Base-by-base conservation (phyloP, 163 green algal genomes). In the Volvox carteri region DNA sequence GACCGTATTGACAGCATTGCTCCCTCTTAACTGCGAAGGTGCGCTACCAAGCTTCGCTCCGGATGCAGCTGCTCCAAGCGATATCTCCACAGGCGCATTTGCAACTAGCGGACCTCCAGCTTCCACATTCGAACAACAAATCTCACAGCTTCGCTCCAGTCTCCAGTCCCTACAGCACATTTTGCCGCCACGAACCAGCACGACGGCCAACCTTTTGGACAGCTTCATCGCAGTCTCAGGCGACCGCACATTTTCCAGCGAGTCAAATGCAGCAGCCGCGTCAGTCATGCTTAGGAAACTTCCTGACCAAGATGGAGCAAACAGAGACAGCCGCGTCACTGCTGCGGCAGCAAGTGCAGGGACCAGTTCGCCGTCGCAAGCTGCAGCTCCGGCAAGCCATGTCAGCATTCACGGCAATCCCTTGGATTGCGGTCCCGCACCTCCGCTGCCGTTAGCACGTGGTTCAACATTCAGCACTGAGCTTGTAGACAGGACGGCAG, bases 141-240 rank as follows among this genome's bases (percentile, higher is more conserved):
- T 88, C 0, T 74, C 83, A 14, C 67, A 81, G 35, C 67, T 88
- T 9, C 83, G 83, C 16, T 83, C 67, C 67, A 88, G 83, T 50
- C 83, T 88, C 44, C 83, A 88, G 28, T 83, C 83, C 25, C 50
- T 88, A 50, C 68, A 88, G 48, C 83, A 83, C 46, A 42, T 88
- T 0, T 39, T 88, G 50, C 83, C 83, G 2, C 35, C 67, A n/a
- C 83, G 83, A 37, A 60, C 50, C 25, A 81, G 48, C 83, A 88
- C 83, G 4, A 74, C 83, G 16, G 83, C 83, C 35, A 88, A 88
- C 50, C 68, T 88, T 12, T 52, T 88, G 6, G 83, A 88, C 68
- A 88, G 68, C 50, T 88, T 88, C 68, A 74, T 81, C 8, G 83
- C 83, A 3, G 83, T 88, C 35, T 77, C 78, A 4, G 41, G 60